Conservation (phyloP, 2,329 filamentous ascomycete genomes). For the Colletotrichum eleusines region DNA sequence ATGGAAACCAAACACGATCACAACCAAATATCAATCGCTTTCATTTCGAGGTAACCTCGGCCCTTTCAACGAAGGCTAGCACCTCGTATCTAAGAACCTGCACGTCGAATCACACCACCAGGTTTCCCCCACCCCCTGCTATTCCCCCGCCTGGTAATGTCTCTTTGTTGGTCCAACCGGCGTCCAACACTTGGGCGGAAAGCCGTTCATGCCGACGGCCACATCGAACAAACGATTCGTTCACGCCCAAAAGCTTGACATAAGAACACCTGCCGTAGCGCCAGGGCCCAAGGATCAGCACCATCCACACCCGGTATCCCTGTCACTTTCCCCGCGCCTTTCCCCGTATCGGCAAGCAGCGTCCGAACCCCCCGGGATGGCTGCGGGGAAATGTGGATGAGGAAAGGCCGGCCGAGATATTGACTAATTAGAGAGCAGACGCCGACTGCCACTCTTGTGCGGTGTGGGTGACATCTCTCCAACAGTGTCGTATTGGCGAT, state of each 20-base stretch:
- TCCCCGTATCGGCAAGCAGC: slow-evolving; percentile 34
- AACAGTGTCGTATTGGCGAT: slow-evolving; percentile 32
- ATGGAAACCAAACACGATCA: not conserved
- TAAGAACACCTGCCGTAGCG: slow-evolving; percentile 29
- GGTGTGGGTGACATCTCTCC: slow-evolving; percentile 36
- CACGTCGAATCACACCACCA: slow-evolving; percentile 33
- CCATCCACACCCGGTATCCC: slow-evolving; percentile 11
- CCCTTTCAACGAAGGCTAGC: not conserved
- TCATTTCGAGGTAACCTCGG: slow-evolving; percentile 11
- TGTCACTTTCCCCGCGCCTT: slow-evolving; percentile 38
- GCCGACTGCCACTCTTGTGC: not conserved
- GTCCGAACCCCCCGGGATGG: slow-evolving; percentile 20
- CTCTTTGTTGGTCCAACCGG: not conserved
- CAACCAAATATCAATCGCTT: slow-evolving; percentile 24
- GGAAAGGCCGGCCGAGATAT: slow-evolving; percentile 16
- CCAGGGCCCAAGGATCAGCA: slow-evolving; percentile 32
- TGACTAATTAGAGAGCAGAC: not conserved
- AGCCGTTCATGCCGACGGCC: not conserved
- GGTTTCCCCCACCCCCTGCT: slow-evolving; percentile 12
- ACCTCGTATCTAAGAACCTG: slow-evolving; percentile 10
- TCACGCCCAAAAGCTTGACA: slow-evolving; percentile 26
- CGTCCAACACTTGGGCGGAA: slow-evolving; percentile 4
- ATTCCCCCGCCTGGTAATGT: not conserved
- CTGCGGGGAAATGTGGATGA: slow-evolving; percentile 28
- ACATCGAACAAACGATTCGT: slow-evolving; percentile 29